Evolutionary conservation across 306 rosid species (phyloP).

Genomic region (Vachellia pachyceras): DNA sequence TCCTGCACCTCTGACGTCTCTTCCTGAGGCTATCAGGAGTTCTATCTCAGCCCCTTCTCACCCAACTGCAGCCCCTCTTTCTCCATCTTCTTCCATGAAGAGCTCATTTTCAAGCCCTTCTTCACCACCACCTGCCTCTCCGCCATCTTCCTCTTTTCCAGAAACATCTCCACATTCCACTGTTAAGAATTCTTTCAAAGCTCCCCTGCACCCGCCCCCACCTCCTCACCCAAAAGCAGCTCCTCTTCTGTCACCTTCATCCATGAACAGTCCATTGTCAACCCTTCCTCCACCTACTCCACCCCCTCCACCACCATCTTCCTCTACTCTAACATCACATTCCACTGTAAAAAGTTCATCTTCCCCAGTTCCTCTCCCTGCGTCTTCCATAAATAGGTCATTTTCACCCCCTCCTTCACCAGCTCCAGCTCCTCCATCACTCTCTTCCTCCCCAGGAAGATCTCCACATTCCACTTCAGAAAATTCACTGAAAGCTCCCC

Average conservation of each 20-base stretch:
- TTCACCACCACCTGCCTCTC: constrained; percentile 35
- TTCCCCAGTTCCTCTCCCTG: too few species aligned
- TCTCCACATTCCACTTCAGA: constrained; percentile 36
- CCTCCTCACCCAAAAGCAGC: constrained; percentile 19
- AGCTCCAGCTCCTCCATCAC: constrained; percentile 40
- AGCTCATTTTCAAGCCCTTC: constrained; percentile 31
- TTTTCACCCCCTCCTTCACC: constrained; percentile 35
- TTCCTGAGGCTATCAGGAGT: constrained; percentile 26
- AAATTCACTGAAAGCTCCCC: constrained; percentile 37
- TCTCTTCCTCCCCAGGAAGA: constrained; percentile 34
- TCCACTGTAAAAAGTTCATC: constrained; percentile 21
- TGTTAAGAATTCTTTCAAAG: constrained; percentile 32
- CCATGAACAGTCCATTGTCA: constrained; percentile 15
- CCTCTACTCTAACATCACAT: constrained; percentile 34
- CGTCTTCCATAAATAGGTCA: too few species aligned
- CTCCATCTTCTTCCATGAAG: constrained; percentile 17
- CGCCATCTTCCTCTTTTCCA: constrained; percentile 34
- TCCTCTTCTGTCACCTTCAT: constrained; percentile 22
- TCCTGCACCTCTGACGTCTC: constrained; percentile 4
- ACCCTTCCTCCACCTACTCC: constrained; percentile 28
- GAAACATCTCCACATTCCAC: constrained; percentile 35
- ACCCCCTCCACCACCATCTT: constrained; percentile 28
- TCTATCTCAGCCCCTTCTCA: not conserved
- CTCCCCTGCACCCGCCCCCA: constrained; percentile 39
- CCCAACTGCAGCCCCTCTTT: constrained; percentile 18